Conservation (phyloP, 345 rosid species). For the Populus simonii region DNA sequence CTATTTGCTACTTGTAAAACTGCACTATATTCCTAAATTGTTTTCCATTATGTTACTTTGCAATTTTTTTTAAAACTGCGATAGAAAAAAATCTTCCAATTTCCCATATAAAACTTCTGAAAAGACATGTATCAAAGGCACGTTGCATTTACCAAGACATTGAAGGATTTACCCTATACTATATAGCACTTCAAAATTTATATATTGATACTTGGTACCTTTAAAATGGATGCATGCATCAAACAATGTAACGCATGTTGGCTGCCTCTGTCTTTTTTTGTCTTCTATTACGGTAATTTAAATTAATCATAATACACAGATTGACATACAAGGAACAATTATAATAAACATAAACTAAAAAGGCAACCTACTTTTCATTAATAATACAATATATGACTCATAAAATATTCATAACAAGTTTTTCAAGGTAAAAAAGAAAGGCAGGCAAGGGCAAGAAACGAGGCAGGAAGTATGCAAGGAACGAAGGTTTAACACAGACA, state of each 20-base stretch:
- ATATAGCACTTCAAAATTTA: background rate
- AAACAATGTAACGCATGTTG: background rate
- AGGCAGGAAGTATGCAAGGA: conserved; percentile 23
- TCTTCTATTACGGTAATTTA: background rate
- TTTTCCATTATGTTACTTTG: too few species aligned
- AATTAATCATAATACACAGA: background rate
- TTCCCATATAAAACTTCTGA: background rate
- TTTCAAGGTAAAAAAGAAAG: conserved; percentile 29
- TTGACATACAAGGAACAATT: background rate
- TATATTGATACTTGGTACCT: background rate
- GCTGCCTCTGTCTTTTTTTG: background rate
- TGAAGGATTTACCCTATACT: background rate
- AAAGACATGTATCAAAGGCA: background rate
- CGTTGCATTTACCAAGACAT: background rate
- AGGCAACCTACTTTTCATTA: background rate
- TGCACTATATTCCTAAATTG: too few species aligned
- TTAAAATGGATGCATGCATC: background rate
- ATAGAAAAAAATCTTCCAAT: background rate
- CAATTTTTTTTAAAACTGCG: too few species aligned
- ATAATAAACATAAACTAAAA: background rate
- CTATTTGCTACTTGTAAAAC: too few species aligned
- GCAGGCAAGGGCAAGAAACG: conserved; percentile 25
- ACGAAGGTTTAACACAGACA: conserved; percentile 17
- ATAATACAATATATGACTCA: background rate
- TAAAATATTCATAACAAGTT: conserved; percentile 7